Percentiles rank a stretch among this genome's conserved stretches.
These are phyloP conservation scores for Microsporum canis DNA, from an alignment of 2,329 filamentous ascomycete species.

Conservation along the genomic window DNA sequence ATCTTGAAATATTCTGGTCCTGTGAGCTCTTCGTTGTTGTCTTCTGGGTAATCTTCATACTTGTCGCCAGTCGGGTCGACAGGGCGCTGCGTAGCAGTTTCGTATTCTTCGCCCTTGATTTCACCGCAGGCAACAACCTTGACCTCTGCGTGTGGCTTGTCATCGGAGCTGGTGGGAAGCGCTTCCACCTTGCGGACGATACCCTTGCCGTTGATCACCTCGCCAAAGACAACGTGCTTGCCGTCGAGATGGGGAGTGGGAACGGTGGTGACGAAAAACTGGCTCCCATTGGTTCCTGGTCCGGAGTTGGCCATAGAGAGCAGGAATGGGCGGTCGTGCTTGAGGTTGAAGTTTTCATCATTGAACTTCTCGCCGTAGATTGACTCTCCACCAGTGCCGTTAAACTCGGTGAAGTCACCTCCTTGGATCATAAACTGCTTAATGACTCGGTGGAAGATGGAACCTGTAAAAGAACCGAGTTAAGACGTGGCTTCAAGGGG, in stretches of 20 bases:
- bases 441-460: constrained; percentile 89
- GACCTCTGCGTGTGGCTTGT: constrained; percentile 66
- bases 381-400: constrained; percentile 90
- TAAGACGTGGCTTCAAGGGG: not conserved
- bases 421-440: constrained; percentile 99
- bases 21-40: constrained; percentile 55
- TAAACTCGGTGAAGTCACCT: constrained; percentile 89
- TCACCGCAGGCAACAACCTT: constrained; percentile 77
- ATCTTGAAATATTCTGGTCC: constrained; percentile 64
- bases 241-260: constrained; percentile 87
- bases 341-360: constrained; percentile 86
- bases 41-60: constrained; percentile 93
- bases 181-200: constrained; percentile 85
- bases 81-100: constrained; percentile 53
- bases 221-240: constrained; percentile 96
- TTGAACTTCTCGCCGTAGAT: constrained; percentile 97
- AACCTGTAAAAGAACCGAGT: constrained; percentile 41
- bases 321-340: constrained; percentile 87
- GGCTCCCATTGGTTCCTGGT: constrained; percentile 87
- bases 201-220: constrained; percentile 87
- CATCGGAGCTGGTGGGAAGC: constrained; percentile 57
- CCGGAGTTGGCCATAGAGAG: constrained; percentile 98
- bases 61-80: constrained; percentile 76
- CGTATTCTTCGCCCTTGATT: constrained; percentile 59
- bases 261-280: constrained; percentile 97